Conservation (phyloP, 2,329 filamentous ascomycete species). For the Pseudogymnoascus sp. region DNA sequence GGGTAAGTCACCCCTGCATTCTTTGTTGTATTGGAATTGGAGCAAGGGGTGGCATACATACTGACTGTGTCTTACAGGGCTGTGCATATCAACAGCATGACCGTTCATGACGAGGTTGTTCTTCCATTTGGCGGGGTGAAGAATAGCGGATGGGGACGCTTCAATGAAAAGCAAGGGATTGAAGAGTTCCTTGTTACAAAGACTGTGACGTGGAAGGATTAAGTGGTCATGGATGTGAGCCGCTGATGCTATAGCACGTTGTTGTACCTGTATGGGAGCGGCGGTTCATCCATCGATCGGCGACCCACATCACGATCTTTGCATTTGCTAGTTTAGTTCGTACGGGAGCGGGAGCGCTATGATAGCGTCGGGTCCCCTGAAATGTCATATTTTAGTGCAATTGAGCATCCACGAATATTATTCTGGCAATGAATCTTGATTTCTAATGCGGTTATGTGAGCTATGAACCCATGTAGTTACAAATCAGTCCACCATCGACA, state of each 20-base stretch:
- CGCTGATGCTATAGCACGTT: not conserved
- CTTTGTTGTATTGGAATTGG: not conserved
- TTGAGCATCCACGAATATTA: not conserved
- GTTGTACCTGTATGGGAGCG: not conserved
- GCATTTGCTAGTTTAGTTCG: not conserved
- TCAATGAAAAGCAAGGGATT: conserved; percentile 36
- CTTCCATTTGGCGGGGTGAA: conserved; percentile 42
- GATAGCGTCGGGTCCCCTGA: not conserved
- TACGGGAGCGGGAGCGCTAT: not conserved
- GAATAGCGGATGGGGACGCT: conserved; percentile 39
- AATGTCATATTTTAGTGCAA: not conserved
- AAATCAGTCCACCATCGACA: not conserved
- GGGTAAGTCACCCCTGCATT: not conserved
- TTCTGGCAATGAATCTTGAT: not conserved
- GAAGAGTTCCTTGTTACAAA: conserved; percentile 38
- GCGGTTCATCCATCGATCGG: not conserved
- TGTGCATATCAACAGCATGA: conserved; percentile 43
- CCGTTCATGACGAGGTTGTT: conserved; percentile 38
- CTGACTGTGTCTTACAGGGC: conserved; percentile 25
- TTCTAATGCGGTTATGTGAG: not conserved
- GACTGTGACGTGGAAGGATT: conserved; percentile 29
- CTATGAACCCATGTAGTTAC: not conserved
- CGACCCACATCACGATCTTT: not conserved
- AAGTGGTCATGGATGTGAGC: not conserved
- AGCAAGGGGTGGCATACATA: not conserved